phyloP scores from a whole-genome alignment of 352 stramenopile species.

The Globisporangium echinulatum region DNA sequence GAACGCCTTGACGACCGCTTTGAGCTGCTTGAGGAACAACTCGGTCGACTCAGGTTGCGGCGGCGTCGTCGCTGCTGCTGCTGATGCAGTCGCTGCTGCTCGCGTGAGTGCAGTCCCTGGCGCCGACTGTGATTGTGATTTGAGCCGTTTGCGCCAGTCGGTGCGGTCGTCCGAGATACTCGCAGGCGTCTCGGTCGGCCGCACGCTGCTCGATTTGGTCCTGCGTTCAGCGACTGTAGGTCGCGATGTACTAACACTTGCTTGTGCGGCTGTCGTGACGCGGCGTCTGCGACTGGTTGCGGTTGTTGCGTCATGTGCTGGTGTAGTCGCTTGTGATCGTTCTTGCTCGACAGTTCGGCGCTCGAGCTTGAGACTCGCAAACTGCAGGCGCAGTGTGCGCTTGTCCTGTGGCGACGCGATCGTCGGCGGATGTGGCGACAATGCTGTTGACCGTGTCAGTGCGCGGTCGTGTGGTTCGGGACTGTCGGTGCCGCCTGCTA shows the following conservation, averaged over 20 bases:
- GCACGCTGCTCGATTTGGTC: slow-evolving; percentile 28
- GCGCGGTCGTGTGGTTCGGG: not conserved
- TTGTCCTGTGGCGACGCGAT: slow-evolving; percentile 31
- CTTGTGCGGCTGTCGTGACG: not conserved
- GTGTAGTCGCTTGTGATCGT: not conserved
- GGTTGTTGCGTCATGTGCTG: not conserved
- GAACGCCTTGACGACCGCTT: slow-evolving; percentile 42
- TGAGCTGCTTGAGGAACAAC: slow-evolving; percentile 44
- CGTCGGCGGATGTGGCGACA: not conserved
- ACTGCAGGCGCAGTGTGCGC: slow-evolving; percentile 25
- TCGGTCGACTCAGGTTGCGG: slow-evolving; percentile 18
- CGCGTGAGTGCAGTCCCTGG: not conserved
- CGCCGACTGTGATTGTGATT: slow-evolving; percentile 15
- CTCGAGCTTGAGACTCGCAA: slow-evolving; percentile 14
- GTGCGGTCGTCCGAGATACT: slow-evolving; percentile 58
- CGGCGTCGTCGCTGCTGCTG: not conserved
- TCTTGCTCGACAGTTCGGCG: slow-evolving; percentile 2
- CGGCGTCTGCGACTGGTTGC: not conserved
- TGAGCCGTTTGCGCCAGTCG: slow-evolving; percentile 62
- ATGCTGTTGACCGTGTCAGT: not conserved
- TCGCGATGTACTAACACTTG: too few relatives aligned
- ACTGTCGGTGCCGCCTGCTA: not conserved
- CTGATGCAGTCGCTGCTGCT: slow-evolving; percentile 2
- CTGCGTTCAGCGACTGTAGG: not conserved
- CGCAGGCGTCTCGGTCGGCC: slow-evolving; percentile 34